Conservation (phyloP, 2,329 filamentous ascomycete species). For the Arachnomyces sp. region DNA sequence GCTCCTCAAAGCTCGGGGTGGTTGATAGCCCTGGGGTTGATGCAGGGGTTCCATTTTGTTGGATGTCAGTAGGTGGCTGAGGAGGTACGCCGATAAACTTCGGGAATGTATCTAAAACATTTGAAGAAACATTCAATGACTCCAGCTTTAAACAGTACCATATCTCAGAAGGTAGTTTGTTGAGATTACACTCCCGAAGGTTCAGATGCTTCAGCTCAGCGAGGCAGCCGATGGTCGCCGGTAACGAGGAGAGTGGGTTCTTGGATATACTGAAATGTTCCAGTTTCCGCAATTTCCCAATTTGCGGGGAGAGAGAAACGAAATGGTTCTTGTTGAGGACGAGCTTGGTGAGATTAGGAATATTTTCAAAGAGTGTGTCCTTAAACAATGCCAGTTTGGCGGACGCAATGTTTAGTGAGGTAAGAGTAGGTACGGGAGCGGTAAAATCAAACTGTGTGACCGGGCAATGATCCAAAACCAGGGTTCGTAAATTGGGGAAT, state of each 20-base stretch:
- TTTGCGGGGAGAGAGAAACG: conserved; percentile 74
- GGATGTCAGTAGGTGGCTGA: conserved; percentile 42
- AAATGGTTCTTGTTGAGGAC: conserved; percentile 94
- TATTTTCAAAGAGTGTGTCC: conserved; percentile 78
- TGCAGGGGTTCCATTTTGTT: conserved; percentile 29
- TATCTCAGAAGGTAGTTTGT: conserved; percentile 80
- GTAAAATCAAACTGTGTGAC: conserved; percentile 87
- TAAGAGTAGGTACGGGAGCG: conserved; percentile 68
- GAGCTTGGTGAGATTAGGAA: conserved; percentile 78
- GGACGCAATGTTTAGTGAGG: conserved; percentile 79
- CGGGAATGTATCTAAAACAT: conserved; percentile 82
- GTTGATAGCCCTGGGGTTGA: conserved; percentile 45
- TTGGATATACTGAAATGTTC: conserved; percentile 92
- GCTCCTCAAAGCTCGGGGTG: conserved; percentile 69
- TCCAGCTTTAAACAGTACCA: conserved; percentile 91
- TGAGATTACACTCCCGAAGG: conserved; percentile 86
- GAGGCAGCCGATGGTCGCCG: conserved; percentile 79
- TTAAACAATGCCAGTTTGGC: conserved; percentile 82
- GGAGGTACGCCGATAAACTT: conserved; percentile 65
- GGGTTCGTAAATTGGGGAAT: conserved; percentile 74
- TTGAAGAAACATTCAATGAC: conserved; percentile 89
- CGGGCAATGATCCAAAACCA: conserved; percentile 90
- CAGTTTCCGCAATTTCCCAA: conserved; percentile 72
- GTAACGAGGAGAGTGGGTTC: conserved; percentile 77
- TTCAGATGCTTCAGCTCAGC: conserved; percentile 78